Percentiles rank a stretch among this genome's conserved stretches.
Evolutionary conservation across 495 filamentous ascomycete species (phyloP).

Genomic region (Penicillium antarcticum): DNA sequence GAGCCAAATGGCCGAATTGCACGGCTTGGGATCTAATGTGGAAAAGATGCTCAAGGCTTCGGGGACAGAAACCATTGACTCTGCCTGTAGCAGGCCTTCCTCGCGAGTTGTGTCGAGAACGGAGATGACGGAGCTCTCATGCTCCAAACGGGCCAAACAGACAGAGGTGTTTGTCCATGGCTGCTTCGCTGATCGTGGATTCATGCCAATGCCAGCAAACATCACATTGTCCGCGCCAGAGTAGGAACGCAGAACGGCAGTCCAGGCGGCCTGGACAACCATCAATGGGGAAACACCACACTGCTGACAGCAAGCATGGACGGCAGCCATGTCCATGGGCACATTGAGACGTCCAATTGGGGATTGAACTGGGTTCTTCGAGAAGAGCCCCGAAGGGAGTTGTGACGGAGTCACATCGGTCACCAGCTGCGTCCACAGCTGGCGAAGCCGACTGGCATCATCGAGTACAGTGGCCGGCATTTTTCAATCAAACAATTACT

Average conservation of each 20-base stretch:
- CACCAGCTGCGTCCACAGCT: conserved; percentile 12
- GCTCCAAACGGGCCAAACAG: conserved; percentile 6
- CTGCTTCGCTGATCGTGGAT: conserved; percentile 6
- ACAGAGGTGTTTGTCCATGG: conserved; percentile 9
- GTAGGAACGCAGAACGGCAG: conserved; percentile 41
- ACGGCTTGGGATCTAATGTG: conserved; percentile 12
- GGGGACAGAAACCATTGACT: conserved; percentile 6
- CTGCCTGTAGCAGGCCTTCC: conserved; percentile 7
- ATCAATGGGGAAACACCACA: conserved; percentile 35
- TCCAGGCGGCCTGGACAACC: conserved; percentile 46
- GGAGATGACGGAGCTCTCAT: conserved; percentile 6
- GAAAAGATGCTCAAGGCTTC: conserved; percentile 12
- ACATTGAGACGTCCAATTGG: conserved; percentile 5
- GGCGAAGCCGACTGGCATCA: conserved; percentile 13
- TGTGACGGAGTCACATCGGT: conserved; percentile 15
- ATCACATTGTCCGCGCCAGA: conserved; percentile 40
- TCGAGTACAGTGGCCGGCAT: conserved; percentile 13
- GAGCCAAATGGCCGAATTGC: conserved; percentile 15
- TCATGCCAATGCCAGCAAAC: conserved; percentile 12
- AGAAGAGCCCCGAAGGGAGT: conserved; percentile 9
- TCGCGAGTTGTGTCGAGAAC: conserved; percentile 2
- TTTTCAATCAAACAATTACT: conserved; percentile 1
- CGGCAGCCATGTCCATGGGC: conserved; percentile 1
- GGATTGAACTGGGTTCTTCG: background rate
- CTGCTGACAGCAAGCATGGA: conserved; percentile 29